Conservation (phyloP, 2,329 filamentous ascomycete species). For the Cryphonectria carpinicola region DNA sequence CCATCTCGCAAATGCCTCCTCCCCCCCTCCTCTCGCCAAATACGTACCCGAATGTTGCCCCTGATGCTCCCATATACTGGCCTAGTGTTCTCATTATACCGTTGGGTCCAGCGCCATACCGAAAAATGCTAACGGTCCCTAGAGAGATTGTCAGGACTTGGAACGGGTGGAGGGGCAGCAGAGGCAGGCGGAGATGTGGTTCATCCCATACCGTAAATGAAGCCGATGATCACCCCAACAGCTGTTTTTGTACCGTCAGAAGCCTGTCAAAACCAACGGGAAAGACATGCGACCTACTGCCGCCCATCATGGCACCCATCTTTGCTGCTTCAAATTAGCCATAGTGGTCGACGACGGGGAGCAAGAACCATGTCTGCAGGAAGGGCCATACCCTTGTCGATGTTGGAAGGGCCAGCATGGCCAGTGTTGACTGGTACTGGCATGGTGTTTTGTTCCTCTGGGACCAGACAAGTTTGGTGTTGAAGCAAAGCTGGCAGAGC, state of each 20-base stretch:
- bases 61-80: constrained; percentile 95
- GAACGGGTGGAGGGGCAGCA: constrained; percentile 5
- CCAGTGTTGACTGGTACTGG: constrained; percentile 38
- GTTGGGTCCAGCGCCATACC: constrained; percentile 90
- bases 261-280: neutral
- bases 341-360: constrained; percentile 18
- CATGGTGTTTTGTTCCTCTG: constrained; percentile 34
- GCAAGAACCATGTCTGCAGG: neutral
- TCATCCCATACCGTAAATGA: constrained; percentile 81
- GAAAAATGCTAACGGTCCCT: constrained; percentile 94
- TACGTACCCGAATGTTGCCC: constrained; percentile 89
- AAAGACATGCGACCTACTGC: constrained; percentile 67
- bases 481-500: constrained; percentile 2
- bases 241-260: constrained; percentile 54
- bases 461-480: neutral
- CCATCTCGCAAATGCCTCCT: neutral
- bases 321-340: constrained; percentile 67
- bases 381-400: constrained; percentile 57
- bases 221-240: constrained; percentile 94
- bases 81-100: constrained; percentile 93
- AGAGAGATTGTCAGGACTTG: constrained; percentile 11
- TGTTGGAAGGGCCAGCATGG: constrained; percentile 50
- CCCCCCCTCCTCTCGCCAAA: neutral
- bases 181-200: constrained; percentile 17
- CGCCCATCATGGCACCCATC: constrained; percentile 98